Base-by-base conservation (phyloP, 371 early-diverging fungal genomes). In the Circinella umbellata region DNA sequence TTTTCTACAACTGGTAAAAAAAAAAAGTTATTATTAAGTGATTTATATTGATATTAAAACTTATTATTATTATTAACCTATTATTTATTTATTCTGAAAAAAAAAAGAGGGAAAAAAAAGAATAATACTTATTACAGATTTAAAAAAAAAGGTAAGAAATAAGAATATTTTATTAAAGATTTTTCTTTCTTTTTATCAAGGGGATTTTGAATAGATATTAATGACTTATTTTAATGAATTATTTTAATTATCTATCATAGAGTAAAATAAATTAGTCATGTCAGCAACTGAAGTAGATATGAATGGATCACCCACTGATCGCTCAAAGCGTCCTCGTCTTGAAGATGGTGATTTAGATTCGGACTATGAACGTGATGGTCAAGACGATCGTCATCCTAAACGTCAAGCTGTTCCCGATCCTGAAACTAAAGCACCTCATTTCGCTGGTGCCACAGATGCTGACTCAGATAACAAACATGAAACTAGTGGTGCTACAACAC, bases 331-430 rank as follows among this genome's bases (percentile, higher is more conserved):
- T 20, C 82, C 80, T 61, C 80, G 83, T 63, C 71, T 76, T n/a
- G 76, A 81, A 60, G 79, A 78, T 18, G 81, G 80, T 38, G 84
- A 81, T 63, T 73, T 68, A 57, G 76, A 77, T 64, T 73, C 78
- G 27, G 82, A 79, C 60, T 70, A 78, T 53, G 84, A 83, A 59
- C 59, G 69, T 34, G 70, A 72, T 38, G 69, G 69, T 15, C 79
- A 78, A 17, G 82, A 81, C 14, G 80, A 84, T 61, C 80, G 84
- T 55, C 82, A 81, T 63, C 78, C 78, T 13, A 84, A 84, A 49
- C 67, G 84, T 38, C 75, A 81, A 61, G 84, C 84, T 11, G 82
- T 84, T 1, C 77, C 80, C 48, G 84, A 84, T 69, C 84, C 84
- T 13, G 79, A 80, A 48, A 84, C 84, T 4, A 81, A 84, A 64